These are phyloP conservation scores for Aspergillus costaricaensis DNA, from an alignment of 2,329 filamentous ascomycete species.

Conservation along the genomic window DNA sequence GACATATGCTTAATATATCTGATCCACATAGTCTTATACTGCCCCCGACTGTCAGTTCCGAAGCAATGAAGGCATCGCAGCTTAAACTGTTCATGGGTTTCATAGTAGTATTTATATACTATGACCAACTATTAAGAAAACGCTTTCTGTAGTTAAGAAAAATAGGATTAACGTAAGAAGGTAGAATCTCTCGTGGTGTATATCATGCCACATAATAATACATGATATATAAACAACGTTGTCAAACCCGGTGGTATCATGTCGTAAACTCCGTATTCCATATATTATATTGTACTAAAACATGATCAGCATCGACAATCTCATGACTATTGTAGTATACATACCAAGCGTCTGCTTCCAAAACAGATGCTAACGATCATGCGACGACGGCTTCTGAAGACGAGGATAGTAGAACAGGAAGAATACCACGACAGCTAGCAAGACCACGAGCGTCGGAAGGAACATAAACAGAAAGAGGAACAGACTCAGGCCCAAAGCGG, in stretches of 20 bases:
- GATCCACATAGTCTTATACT: no score
- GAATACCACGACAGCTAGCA: constrained; percentile 35
- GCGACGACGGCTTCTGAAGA: constrained; percentile 21
- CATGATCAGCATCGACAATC: not conserved
- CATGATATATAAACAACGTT: not conserved
- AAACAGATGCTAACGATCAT: not conserved
- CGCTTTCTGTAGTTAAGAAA: no score
- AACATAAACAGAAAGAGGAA: constrained; percentile 39
- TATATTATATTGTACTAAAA: not conserved
- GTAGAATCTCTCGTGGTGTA: not conserved
- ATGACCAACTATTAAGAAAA: no score
- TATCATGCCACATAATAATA: not conserved
- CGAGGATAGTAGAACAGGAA: constrained; percentile 34
- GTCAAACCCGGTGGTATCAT: not conserved
- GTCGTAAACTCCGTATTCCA: not conserved
- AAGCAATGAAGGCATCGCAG: no score
- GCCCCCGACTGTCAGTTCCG: no score
- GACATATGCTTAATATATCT: no score
- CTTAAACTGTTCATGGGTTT: accelerated
- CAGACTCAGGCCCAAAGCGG: constrained; percentile 34
- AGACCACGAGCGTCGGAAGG: constrained; percentile 35
- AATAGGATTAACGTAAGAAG: not conserved
- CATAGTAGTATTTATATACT: no score
- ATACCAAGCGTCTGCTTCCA: not conserved
- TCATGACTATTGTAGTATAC: not conserved